phyloP scores from a whole-genome alignment of 225 moss, liverwort and hornwort genomes.

The Sphagnum contortum region DNA sequence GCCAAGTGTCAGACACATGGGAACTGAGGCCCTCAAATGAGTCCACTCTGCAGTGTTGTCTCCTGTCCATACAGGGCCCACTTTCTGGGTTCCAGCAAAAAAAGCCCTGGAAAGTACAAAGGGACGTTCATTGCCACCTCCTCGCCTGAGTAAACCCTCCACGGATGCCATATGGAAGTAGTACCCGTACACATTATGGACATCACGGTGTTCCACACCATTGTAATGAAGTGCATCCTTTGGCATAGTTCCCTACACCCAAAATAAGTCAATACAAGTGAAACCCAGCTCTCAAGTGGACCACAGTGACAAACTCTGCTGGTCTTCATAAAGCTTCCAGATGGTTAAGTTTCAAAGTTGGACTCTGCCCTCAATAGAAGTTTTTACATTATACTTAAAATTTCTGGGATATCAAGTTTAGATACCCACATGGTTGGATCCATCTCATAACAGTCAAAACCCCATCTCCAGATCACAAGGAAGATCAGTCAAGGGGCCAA shows the following conservation, averaged over 20 bases:
- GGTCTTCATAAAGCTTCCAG: no score
- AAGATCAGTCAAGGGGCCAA: no score
- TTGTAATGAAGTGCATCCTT: conserved; percentile 74
- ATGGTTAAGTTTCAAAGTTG: no score
- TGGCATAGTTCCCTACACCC: conserved; percentile 75
- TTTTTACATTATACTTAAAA: no score
- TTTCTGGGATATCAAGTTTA: no score
- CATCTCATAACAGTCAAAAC: no score
- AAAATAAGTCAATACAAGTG: neutral
- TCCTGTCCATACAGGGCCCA: conserved; percentile 93
- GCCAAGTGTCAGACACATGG: conserved; percentile 81
- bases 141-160: conserved; percentile 68
- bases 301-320: no score
- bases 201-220: conserved; percentile 86
- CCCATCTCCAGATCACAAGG: no score
- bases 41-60: conserved; percentile 83
- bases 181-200: conserved; percentile 94
- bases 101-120: conserved; percentile 91
- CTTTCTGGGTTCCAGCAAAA: conserved; percentile 89
- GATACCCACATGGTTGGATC: no score
- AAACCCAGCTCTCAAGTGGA: no score
- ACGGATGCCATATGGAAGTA: conserved; percentile 87
- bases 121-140: conserved; percentile 75
- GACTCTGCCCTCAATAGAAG: no score
- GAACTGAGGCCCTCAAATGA: conserved; percentile 77